Conservation (phyloP, 805 yeast species). For the Saccharomycopsis sp. region DNA sequence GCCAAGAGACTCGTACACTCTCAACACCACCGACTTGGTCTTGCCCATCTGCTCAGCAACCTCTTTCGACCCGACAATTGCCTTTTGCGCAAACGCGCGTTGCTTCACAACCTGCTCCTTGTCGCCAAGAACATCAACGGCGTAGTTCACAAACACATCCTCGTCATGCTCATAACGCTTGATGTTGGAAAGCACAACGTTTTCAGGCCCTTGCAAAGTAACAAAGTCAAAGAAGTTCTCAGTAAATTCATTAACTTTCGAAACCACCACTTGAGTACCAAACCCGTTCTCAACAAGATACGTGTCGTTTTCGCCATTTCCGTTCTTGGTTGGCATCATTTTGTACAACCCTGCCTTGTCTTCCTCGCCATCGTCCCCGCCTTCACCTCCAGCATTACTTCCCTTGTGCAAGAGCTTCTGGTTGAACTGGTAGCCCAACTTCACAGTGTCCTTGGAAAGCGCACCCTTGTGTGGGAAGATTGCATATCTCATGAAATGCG, state of each 20-base stretch:
- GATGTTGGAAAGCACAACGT: slow-evolving; percentile 62
- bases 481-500: slow-evolving; percentile 75
- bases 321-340: slow-evolving; percentile 8
- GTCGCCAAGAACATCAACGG: slow-evolving; percentile 6
- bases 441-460: slow-evolving; percentile 55
- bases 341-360: slow-evolving; percentile 9
- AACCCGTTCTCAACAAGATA: slow-evolving; percentile 24
- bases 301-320: slow-evolving; percentile 13
- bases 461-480: slow-evolving; percentile 73
- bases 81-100: not conserved
- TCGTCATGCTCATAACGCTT: slow-evolving; percentile 85
- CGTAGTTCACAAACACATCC: slow-evolving; percentile 38
- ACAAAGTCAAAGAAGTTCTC: slow-evolving; percentile 21
- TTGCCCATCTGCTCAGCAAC: slow-evolving; percentile 23
- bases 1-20: slow-evolving; percentile 85
- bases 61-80: slow-evolving; percentile 30
- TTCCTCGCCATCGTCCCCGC: not conserved
- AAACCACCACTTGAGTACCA: slow-evolving; percentile 27
- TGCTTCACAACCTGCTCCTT: slow-evolving; percentile 3
- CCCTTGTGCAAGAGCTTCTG: slow-evolving; percentile 28
- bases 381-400: not conserved
- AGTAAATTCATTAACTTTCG: slow-evolving; percentile 15
- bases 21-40: slow-evolving; percentile 48
- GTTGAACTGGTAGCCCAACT: slow-evolving; percentile 74
- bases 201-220: slow-evolving; percentile 22